These are phyloP conservation scores for Aquilaria sinensis DNA, from an alignment of 345 rosid genomes.

Conservation along the genomic window DNA sequence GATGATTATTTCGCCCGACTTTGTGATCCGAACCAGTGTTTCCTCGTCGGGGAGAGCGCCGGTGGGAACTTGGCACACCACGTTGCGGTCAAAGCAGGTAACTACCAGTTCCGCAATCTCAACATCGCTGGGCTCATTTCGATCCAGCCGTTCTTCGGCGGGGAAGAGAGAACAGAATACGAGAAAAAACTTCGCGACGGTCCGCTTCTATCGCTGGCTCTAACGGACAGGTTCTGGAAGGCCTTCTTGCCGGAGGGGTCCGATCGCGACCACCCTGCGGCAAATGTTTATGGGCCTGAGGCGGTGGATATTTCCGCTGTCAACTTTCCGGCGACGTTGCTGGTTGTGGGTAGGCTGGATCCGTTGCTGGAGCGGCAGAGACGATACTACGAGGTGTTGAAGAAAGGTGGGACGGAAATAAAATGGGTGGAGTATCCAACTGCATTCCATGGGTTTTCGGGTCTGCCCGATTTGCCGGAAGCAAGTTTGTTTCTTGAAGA, in stretches of 20 bases:
- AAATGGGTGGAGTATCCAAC: constrained; percentile 25
- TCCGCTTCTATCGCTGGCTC: constrained; percentile 8
- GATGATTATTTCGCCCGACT: constrained; percentile 6
- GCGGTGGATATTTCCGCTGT: constrained; percentile 11
- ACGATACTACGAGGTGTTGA: constrained; percentile 25
- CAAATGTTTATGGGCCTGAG: constrained; percentile 14
- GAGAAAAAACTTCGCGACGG: constrained; percentile 14
- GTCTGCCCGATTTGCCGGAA: constrained; percentile 18
- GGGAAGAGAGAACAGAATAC: constrained; percentile 26
- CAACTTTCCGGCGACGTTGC: constrained; percentile 15
- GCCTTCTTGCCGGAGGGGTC: constrained; percentile 23
- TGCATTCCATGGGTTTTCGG: constrained; percentile 18
- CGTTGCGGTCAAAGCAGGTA: constrained; percentile 19
- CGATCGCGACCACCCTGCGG: constrained; percentile 21
- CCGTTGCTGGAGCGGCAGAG: constrained; percentile 38
- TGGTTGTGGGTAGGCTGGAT: constrained; percentile 27
- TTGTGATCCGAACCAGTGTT: constrained; percentile 18
- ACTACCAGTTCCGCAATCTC: constrained; percentile 2
- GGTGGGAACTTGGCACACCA: constrained; percentile 38
- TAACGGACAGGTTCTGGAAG: constrained; percentile 22
- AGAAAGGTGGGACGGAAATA: constrained; percentile 26
- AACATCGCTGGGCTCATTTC: constrained; percentile 23
- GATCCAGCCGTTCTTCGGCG: constrained; percentile 35
- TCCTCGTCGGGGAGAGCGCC: constrained; percentile 32
- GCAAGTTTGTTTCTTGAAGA: constrained; percentile 17